Evolutionary conservation across 768 basidiomycete species (phyloP).

Genomic region (Pleurotus sapidus): DNA sequence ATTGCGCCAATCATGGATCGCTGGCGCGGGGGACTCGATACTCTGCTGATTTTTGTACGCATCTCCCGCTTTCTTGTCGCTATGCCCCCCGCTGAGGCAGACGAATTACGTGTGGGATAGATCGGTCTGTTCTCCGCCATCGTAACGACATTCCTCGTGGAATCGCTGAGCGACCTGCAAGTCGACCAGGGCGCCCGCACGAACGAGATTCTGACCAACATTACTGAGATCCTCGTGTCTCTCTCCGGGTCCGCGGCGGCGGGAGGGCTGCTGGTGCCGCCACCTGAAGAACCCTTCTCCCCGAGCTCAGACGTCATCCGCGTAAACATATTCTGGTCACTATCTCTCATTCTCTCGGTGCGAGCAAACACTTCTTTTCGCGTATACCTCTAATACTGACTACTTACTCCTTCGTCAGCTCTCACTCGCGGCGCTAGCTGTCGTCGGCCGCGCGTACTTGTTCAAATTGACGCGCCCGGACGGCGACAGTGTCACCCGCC

Average conservation of each 20-base stretch:
- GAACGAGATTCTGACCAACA: background rate
- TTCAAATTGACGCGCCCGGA: constrained; percentile 9
- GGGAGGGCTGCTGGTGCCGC: no score
- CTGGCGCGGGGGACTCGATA: background rate
- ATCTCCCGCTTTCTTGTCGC: background rate
- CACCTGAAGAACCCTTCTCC: background rate
- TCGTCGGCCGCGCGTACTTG: constrained; percentile 13
- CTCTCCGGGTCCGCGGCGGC: background rate
- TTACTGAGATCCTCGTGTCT: background rate
- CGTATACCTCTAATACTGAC: background rate
- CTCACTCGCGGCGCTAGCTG: constrained; percentile 15
- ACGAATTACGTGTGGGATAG: background rate
- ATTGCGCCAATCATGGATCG: background rate
- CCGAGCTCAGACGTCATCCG: constrained; percentile 12
- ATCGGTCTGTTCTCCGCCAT: constrained; percentile 18
- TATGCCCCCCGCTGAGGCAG: background rate
- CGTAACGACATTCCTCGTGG: constrained; percentile 15
- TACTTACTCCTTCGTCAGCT: constrained; percentile 2
- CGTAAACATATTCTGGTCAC: constrained; percentile 15
- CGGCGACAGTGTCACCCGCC: constrained; percentile 9
- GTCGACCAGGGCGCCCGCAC: constrained; percentile 55
- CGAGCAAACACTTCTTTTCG: background rate
- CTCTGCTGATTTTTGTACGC: background rate
- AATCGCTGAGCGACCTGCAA: constrained; percentile 11
- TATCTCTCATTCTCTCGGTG: constrained; percentile 17